A percentile compares a stretch with the other conserved stretches of the same genome.
Evolutionary conservation across 2,329 filamentous ascomycete genomes (phyloP).

Genomic region (Colletotrichum nymphaeae): DNA sequence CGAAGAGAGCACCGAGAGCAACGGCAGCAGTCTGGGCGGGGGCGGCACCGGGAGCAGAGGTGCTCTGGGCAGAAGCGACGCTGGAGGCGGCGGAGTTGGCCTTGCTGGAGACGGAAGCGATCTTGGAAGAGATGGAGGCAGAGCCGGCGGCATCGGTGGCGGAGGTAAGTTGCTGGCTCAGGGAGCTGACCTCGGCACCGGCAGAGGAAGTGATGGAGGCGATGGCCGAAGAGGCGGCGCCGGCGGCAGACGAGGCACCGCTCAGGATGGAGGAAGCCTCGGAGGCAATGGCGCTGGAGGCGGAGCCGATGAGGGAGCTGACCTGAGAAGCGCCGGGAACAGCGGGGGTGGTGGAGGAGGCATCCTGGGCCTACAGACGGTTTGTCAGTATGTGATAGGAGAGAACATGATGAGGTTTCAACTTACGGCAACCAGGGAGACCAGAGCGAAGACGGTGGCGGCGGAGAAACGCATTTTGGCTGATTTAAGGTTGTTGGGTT

Average conservation of each 20-base stretch:
- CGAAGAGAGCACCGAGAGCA: conserved; percentile 58
- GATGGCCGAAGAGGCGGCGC: conserved; percentile 39
- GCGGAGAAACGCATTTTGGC: conserved; percentile 55
- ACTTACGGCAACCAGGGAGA: conserved; percentile 44
- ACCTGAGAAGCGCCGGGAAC: conserved; percentile 34
- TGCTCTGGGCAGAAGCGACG: conserved; percentile 16
- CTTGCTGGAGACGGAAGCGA: conserved; percentile 28
- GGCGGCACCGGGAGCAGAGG: conserved; percentile 39
- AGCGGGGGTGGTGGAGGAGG: conserved; percentile 30
- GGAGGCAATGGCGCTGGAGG: not conserved
- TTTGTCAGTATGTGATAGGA: not conserved
- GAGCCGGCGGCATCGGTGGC: conserved; percentile 23
- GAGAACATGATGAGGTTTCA: not conserved
- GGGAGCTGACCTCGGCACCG: conserved; percentile 33
- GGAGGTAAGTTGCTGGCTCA: conserved; percentile 43
- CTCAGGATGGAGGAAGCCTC: conserved; percentile 29
- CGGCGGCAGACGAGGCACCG: conserved; percentile 39
- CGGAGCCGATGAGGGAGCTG: conserved; percentile 15
- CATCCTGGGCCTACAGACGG: conserved; percentile 34
- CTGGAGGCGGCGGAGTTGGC: not conserved
- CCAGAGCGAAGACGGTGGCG: conserved; percentile 51
- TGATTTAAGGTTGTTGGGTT: not conserved
- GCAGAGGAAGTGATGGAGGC: conserved; percentile 36
- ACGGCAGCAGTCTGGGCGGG: conserved; percentile 54
- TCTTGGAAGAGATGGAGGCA: conserved; percentile 25